Conservation (phyloP, 2,329 filamentous ascomycete genomes). For the Claviceps sorghi region DNA sequence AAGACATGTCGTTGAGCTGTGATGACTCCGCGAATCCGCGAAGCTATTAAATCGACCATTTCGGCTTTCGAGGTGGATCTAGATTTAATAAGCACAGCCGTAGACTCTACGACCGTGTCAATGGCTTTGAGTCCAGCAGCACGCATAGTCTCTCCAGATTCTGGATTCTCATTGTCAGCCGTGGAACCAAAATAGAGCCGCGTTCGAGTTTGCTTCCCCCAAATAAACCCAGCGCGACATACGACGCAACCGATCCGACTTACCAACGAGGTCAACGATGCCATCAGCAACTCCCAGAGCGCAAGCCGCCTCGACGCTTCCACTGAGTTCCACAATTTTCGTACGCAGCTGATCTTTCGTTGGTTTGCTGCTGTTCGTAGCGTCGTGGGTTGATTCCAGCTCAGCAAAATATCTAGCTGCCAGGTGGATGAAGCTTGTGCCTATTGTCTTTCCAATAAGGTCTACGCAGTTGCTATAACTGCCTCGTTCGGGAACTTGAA, state of each 20-base stretch:
- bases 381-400: slow-evolving; percentile 45
- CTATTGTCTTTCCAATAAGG: slow-evolving; percentile 81
- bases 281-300: slow-evolving; percentile 91
- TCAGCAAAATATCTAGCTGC: slow-evolving; percentile 69
- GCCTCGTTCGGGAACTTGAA: slow-evolving; percentile 90
- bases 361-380: slow-evolving; percentile 22
- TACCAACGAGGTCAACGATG: slow-evolving; percentile 93
- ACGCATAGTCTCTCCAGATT: slow-evolving; percentile 97
- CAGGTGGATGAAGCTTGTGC: slow-evolving; percentile 85
- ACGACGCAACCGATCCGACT: slow-evolving; percentile 20
- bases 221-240: no score
- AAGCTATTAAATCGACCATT: slow-evolving; percentile 70
- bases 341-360: slow-evolving; percentile 50
- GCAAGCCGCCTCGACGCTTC: slow-evolving; percentile 94
- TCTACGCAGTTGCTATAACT: slow-evolving; percentile 53
- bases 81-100: slow-evolving; percentile 84
- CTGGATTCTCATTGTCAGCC: slow-evolving; percentile 28
- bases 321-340: slow-evolving; percentile 85
- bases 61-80: slow-evolving; percentile 65
- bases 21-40: slow-evolving; percentile 84
- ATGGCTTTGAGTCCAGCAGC: slow-evolving; percentile 89
- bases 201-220: background rate
- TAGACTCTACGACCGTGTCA: slow-evolving; percentile 79
- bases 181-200: background rate
- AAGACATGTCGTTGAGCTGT: slow-evolving; percentile 87